Conservation (phyloP, 129 eudicot genomes). For the Flaveria brownii region DNA sequence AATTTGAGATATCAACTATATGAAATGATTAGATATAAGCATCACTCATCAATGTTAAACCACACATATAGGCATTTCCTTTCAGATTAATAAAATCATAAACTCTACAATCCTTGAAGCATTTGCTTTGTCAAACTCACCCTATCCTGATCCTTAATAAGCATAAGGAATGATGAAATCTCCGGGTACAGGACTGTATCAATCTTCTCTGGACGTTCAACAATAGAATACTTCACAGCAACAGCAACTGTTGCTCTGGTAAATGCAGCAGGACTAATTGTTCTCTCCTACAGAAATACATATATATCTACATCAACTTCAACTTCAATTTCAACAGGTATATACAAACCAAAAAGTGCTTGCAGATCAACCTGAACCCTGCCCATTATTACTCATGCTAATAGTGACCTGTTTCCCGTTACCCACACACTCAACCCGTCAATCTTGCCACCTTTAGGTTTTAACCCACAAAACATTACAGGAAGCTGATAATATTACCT, state of each 20-base stretch:
- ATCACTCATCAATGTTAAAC: neutral
- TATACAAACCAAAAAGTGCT: no score
- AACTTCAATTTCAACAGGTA: neutral
- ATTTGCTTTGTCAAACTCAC: conserved; percentile 33
- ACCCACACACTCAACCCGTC: neutral
- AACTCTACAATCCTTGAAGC: conserved; percentile 9
- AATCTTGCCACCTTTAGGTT: neutral
- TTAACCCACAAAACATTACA: conserved; percentile 23
- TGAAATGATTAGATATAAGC: neutral
- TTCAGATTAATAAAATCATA: neutral
- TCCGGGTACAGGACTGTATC: conserved; percentile 81
- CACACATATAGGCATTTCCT: neutral
- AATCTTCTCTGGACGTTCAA: conserved; percentile 94
- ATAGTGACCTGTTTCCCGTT: neutral
- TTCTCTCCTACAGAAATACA: conserved; percentile 62
- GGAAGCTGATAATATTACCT: conserved; percentile 43
- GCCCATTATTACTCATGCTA: neutral
- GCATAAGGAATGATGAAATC: conserved; percentile 93
- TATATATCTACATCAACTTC: neutral
- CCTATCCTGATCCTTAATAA: conserved; percentile 93
- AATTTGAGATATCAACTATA: conserved; percentile 1
- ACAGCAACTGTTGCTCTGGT: conserved; percentile 93
- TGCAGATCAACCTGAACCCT: neutral
- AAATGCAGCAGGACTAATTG: conserved; percentile 77
- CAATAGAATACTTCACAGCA: conserved; percentile 92